Conservation (phyloP, 2,329 filamentous ascomycete genomes). For the Aspergillus viridinutans region DNA sequence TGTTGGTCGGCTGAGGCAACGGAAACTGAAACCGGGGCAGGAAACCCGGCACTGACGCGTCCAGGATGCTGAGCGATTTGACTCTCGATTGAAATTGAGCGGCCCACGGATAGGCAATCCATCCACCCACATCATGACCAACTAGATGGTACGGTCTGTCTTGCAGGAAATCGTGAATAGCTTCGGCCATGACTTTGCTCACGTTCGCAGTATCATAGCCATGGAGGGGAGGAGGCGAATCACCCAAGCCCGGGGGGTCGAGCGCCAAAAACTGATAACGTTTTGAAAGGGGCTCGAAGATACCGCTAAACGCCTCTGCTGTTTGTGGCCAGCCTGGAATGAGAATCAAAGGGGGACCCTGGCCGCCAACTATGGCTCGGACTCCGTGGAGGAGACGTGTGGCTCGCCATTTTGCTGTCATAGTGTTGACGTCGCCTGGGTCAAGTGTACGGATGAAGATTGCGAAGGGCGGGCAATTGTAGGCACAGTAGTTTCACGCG, state of each 20-base stretch:
- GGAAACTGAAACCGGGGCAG: no score
- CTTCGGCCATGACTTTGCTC: no score
- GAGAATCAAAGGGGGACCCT: constrained; percentile 19
- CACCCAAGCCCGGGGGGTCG: no score
- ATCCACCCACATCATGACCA: constrained; percentile 25
- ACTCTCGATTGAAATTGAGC: constrained; percentile 17
- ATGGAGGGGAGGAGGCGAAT: no score
- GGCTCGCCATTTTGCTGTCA: constrained; percentile 14
- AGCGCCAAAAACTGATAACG: no score
- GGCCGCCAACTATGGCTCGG: constrained; percentile 20
- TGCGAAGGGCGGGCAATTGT: no score
- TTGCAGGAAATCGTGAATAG: no score
- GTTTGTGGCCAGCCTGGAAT: constrained; percentile 24
- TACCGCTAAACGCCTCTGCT: constrained; percentile 20
- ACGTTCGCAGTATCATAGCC: no score
- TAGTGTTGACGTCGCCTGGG: neutral
- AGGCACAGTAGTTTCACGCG: no score
- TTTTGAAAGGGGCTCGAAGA: constrained; percentile 18
- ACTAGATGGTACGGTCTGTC: constrained; percentile 19
- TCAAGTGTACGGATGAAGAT: no score
- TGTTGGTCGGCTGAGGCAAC: no score
- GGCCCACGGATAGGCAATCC: constrained; percentile 23
- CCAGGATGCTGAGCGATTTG: constrained; percentile 20
- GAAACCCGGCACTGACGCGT: constrained; percentile 14
- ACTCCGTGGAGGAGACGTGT: constrained; percentile 20